phyloP scores from a whole-genome alignment of 129 eudicot species.

The Tanacetum coccineum region DNA sequence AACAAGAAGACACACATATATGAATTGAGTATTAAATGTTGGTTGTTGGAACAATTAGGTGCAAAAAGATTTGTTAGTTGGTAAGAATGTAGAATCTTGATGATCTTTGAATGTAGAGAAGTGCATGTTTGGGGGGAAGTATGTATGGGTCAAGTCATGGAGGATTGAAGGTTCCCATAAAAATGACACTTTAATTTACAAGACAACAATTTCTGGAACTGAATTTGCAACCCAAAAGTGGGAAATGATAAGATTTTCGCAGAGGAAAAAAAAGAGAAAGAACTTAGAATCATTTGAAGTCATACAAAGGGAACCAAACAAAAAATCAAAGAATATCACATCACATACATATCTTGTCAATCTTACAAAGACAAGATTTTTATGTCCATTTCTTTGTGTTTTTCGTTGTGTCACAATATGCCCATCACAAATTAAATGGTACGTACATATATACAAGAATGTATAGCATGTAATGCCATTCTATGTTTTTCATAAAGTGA shows the following conservation, averaged over 20 bases:
- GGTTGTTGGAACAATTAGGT: slow-evolving; percentile 32
- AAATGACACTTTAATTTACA: slow-evolving; percentile 25
- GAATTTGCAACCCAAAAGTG: slow-evolving; percentile 51
- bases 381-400: slow-evolving; percentile 29
- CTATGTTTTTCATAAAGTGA: slow-evolving; percentile 1
- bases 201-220: slow-evolving; percentile 44
- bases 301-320: slow-evolving; percentile 20
- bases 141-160: slow-evolving; percentile 63
- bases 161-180: slow-evolving; percentile 38
- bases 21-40: slow-evolving; percentile 19
- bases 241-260: slow-evolving; percentile 52
- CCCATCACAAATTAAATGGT: slow-evolving; percentile 19
- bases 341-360: slow-evolving; percentile 37
- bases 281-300: slow-evolving; percentile 20
- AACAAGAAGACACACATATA: slow-evolving; percentile 20
- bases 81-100: slow-evolving; percentile 31
- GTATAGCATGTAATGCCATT: slow-evolving; percentile 15
- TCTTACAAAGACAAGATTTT: slow-evolving; percentile 28
- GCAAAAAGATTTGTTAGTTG: slow-evolving; percentile 37
- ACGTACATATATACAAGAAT: slow-evolving; percentile 1
- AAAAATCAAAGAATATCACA: slow-evolving; percentile 15
- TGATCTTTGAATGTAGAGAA: slow-evolving; percentile 17
- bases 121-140: slow-evolving; percentile 50
- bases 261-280: slow-evolving; percentile 36
- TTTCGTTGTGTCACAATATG: slow-evolving; percentile 27